A percentile compares a stretch with the other conserved stretches of the same genome.
phyloP scores from a whole-genome alignment of 768 basidiomycete species.

The Tricholoma terreum region DNA sequence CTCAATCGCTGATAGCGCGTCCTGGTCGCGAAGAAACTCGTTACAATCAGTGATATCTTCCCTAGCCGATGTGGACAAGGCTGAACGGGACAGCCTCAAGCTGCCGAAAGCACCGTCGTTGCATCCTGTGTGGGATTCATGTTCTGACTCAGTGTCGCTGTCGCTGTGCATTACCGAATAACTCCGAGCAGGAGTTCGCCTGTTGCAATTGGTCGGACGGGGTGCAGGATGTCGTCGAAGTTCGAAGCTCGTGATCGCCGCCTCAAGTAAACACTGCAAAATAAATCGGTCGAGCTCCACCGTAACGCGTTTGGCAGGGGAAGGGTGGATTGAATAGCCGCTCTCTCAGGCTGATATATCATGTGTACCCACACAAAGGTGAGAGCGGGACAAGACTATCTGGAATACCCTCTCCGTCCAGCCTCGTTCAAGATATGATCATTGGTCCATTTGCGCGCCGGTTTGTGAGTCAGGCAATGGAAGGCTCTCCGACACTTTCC shows the following conservation, averaged over 20 bases:
- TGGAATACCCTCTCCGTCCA: not conserved
- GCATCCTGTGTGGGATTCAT: slow-evolving; percentile 23
- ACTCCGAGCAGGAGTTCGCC: too few species aligned
- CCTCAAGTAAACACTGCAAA: too few species aligned
- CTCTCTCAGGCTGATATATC: too few species aligned
- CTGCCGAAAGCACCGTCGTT: not conserved
- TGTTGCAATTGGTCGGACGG: too few species aligned
- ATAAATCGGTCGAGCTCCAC: too few species aligned
- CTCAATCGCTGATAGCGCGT: slow-evolving; percentile 9
- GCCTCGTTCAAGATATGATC: too few species aligned
- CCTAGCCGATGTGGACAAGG: not conserved
- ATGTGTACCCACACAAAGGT: too few species aligned
- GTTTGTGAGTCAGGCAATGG: not conserved
- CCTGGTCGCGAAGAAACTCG: slow-evolving; percentile 4
- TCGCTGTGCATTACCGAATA: slow-evolving; percentile 13
- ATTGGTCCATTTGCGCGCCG: not conserved
- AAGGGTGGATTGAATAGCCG: not conserved
- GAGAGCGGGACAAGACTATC: too few species aligned
- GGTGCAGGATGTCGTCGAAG: too few species aligned
- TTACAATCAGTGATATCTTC: not conserved
- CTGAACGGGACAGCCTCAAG: not conserved
- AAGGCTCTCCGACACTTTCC: not conserved
- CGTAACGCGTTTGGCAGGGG: not conserved
- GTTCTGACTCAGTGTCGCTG: slow-evolving; percentile 58
- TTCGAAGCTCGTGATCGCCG: too few species aligned